Conservation (phyloP, 2,329 filamentous ascomycete species). For the Colletotrichum sp. region DNA sequence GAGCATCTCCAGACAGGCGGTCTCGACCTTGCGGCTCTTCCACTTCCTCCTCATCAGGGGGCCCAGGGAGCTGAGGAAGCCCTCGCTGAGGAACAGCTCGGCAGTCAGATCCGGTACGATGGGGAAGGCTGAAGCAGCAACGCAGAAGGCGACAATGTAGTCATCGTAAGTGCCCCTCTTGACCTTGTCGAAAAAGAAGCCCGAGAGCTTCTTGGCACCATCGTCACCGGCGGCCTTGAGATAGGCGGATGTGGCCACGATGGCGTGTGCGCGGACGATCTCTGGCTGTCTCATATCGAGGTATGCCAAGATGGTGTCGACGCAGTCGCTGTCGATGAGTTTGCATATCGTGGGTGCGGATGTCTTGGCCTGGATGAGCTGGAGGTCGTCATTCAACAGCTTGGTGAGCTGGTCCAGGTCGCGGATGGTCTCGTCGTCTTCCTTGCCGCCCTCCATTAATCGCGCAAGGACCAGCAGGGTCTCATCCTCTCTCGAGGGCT, state of each 20-base stretch:
- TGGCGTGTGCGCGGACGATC: slow-evolving; percentile 79
- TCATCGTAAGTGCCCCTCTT: slow-evolving; percentile 82
- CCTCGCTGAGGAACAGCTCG: slow-evolving; percentile 84
- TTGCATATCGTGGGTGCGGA: slow-evolving; percentile 56
- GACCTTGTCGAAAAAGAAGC: slow-evolving; percentile 77
- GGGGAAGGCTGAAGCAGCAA: slow-evolving; percentile 87
- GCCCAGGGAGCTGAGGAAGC: slow-evolving; percentile 80
- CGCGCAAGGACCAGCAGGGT: slow-evolving; percentile 83
- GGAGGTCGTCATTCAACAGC: slow-evolving; percentile 61
- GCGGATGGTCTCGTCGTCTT: slow-evolving; percentile 73
- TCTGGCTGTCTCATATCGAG: slow-evolving; percentile 83
- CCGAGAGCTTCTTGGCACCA: slow-evolving; percentile 72
- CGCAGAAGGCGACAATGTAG: slow-evolving; percentile 89
- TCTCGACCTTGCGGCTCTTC: slow-evolving; percentile 86
- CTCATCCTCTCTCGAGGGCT: slow-evolving; percentile 59
- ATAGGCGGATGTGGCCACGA: slow-evolving; percentile 81
- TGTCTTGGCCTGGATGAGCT: slow-evolving; percentile 39
- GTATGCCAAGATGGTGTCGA: slow-evolving; percentile 86
- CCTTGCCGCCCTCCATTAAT: slow-evolving; percentile 88
- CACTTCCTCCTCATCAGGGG: slow-evolving; percentile 79
- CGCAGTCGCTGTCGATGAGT: slow-evolving; percentile 74
- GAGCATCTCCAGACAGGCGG: slow-evolving; percentile 85
- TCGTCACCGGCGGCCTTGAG: slow-evolving; percentile 77
- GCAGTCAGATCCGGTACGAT: slow-evolving; percentile 78
- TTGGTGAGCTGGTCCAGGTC: slow-evolving; percentile 65